These are phyloP conservation scores for Peronospora farinosa DNA, from an alignment of 352 stramenopile species.

Conservation along the genomic window DNA sequence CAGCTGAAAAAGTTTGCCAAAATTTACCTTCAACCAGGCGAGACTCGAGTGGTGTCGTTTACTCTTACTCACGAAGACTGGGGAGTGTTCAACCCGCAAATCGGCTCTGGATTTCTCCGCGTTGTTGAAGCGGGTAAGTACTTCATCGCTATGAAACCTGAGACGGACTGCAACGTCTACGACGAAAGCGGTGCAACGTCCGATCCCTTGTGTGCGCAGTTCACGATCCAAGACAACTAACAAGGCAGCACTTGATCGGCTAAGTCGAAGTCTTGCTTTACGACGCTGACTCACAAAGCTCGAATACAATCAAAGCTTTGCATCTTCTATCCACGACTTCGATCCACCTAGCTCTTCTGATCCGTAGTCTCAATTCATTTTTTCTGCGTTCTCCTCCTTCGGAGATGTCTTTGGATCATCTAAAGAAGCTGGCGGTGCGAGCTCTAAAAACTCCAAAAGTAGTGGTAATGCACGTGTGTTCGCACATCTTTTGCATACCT, in stretches of 20 bases:
- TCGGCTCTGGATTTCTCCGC: conserved; percentile 44
- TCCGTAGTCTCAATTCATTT: conserved; percentile 3
- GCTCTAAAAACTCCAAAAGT: conserved; percentile 60
- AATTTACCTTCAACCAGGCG: conserved; percentile 45
- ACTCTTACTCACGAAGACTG: conserved; percentile 44
- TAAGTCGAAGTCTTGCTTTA: conserved; percentile 12
- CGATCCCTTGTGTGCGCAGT: conserved; percentile 40
- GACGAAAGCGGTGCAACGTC: conserved; percentile 14
- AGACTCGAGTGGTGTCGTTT: conserved; percentile 35
- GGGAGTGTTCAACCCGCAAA: conserved; percentile 53
- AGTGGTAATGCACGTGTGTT: conserved; percentile 61
- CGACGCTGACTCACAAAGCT: conserved; percentile 3
- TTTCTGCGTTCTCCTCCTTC: conserved; percentile 8
- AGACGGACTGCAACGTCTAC: conserved; percentile 73
- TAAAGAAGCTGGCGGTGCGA: conserved; percentile 20
- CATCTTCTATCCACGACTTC: conserved; percentile 13
- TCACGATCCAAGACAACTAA: conserved; percentile 34
- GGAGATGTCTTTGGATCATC: conserved; percentile 4
- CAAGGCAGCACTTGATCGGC: conserved; percentile 1
- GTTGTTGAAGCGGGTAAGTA: conserved; percentile 61
- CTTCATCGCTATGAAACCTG: conserved; percentile 54
- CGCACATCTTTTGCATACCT: conserved; percentile 67
- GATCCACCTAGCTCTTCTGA: background rate
- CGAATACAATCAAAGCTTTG: conserved; percentile 13
- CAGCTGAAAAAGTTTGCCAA: conserved; percentile 79